These are phyloP conservation scores for Whalleya microplaca DNA, from an alignment of 2,329 filamentous ascomycete genomes.

Conservation along the genomic window DNA sequence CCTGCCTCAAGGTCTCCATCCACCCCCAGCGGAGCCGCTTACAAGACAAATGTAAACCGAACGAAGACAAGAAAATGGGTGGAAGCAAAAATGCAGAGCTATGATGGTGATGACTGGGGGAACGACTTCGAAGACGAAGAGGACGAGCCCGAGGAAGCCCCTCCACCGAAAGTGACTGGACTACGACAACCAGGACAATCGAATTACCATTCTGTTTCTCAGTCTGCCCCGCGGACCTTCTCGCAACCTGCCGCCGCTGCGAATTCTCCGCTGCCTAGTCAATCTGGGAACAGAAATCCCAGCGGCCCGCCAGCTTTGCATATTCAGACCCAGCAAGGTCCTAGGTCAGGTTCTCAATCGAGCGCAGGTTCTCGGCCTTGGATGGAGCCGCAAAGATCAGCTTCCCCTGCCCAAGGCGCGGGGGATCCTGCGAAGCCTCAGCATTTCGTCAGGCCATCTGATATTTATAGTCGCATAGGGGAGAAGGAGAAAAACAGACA, in stretches of 20 bases:
- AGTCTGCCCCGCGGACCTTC: constrained; percentile 31
- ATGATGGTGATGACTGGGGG: constrained; percentile 95
- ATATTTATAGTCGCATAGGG: constrained; percentile 74
- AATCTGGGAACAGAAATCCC: constrained; percentile 27
- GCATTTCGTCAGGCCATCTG: constrained; percentile 72
- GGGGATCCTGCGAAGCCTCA: constrained; percentile 49
- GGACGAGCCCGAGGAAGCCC: constrained; percentile 50
- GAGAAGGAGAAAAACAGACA: constrained; percentile 61
- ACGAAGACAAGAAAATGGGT: constrained; percentile 95
- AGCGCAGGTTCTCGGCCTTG: constrained; percentile 36
- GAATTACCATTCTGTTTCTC: constrained; percentile 25
- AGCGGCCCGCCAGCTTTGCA: constrained; percentile 37
- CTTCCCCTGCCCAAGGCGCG: constrained; percentile 44
- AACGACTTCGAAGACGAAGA: constrained; percentile 68
- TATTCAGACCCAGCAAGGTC: constrained; percentile 36
- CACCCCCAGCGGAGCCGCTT: constrained; percentile 43
- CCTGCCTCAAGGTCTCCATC: constrained; percentile 23
- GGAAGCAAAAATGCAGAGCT: constrained; percentile 81
- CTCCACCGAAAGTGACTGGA: constrained; percentile 46
- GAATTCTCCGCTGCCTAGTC: constrained; percentile 22
- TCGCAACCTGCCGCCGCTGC: constrained; percentile 28
- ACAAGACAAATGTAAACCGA: constrained; percentile 85
- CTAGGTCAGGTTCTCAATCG: constrained; percentile 35
- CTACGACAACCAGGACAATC: constrained; percentile 47
- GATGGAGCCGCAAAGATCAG: constrained; percentile 42